Evolutionary conservation across 306 rosid species (phyloP).

Genomic region (Prunus kanzakura): DNA sequence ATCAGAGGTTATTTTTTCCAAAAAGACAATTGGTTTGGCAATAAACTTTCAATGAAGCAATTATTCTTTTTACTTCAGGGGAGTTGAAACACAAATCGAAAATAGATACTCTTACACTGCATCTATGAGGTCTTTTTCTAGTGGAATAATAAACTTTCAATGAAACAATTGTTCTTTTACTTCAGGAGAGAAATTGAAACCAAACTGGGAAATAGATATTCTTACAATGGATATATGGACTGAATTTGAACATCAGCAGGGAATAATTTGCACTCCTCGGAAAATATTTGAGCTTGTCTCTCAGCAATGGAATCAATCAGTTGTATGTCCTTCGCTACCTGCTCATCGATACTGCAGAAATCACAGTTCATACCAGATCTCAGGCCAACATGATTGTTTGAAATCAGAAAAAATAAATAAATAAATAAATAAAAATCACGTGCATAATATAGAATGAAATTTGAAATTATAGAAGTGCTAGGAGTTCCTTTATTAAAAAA

Average conservation of each 20-base stretch:
- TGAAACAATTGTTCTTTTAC: neutral
- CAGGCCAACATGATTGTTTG: neutral
- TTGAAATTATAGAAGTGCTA: neutral
- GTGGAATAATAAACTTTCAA: neutral
- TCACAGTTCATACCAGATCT: slow-evolving; percentile 30
- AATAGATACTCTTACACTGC: slow-evolving; percentile 52
- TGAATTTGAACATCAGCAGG: slow-evolving; percentile 99
- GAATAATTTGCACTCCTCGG: slow-evolving; percentile 93
- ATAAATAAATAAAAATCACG: neutral
- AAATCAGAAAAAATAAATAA: neutral
- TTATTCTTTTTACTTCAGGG: neutral
- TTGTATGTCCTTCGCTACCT: slow-evolving; percentile 82
- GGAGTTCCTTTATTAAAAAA: neutral
- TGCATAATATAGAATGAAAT: neutral
- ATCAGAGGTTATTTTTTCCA: neutral
- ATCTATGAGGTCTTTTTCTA: slow-evolving; percentile 35
- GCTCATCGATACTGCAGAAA: slow-evolving; percentile 77
- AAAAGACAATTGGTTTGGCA: neutral
- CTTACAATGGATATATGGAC: slow-evolving; percentile 90
- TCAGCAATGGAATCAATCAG: slow-evolving; percentile 91
- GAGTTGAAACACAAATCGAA: neutral
- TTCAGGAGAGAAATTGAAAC: neutral
- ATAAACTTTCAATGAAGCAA: neutral
- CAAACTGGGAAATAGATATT: neutral
- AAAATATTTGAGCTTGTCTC: slow-evolving; percentile 90